A percentile compares a stretch with the other conserved stretches of the same genome.
Evolutionary conservation across 768 basidiomycete genomes (phyloP).

Genomic region (Suillus brevipes): DNA sequence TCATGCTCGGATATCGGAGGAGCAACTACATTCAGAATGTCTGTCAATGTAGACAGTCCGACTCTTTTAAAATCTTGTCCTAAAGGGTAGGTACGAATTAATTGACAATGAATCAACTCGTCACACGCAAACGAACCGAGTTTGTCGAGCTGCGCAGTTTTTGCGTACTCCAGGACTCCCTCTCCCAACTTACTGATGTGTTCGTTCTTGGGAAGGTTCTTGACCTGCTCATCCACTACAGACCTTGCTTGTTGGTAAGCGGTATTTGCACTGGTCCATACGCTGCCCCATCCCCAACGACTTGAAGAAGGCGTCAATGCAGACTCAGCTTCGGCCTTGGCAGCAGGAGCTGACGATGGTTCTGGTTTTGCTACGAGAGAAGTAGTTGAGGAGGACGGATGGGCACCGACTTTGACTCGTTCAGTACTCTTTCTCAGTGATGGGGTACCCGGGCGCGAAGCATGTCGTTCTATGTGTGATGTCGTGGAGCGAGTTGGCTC

Average conservation of each 20-base stretch:
- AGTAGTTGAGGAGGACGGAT: slow-evolving; percentile 42
- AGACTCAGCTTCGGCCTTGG: slow-evolving; percentile 23
- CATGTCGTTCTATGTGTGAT: slow-evolving; percentile 53
- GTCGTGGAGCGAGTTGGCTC: slow-evolving; percentile 67
- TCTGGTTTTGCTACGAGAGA: slow-evolving; percentile 38
- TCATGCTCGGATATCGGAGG: slow-evolving; percentile 99
- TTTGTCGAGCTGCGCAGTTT: slow-evolving; percentile 87
- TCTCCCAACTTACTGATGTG: slow-evolving; percentile 89
- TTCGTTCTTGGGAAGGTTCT: slow-evolving; percentile 81
- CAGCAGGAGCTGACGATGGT: slow-evolving; percentile 21
- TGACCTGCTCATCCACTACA: slow-evolving; percentile 92
- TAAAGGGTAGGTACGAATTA: slow-evolving; percentile 32
- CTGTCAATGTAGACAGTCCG: slow-evolving; percentile 84
- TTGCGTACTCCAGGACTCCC: slow-evolving; percentile 84
- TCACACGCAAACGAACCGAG: slow-evolving; percentile 54
- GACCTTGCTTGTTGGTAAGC: slow-evolving; percentile 85
- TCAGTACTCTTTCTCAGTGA: slow-evolving; percentile 74
- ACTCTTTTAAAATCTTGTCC: slow-evolving; percentile 89
- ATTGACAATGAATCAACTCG: slow-evolving; percentile 7
- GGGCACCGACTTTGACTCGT: slow-evolving; percentile 64
- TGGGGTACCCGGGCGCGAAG: slow-evolving; percentile 70
- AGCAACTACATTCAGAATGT: slow-evolving; percentile 94
- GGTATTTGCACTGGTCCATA: slow-evolving; percentile 86
- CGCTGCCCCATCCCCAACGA: slow-evolving; percentile 81
- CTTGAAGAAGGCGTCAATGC: slow-evolving; percentile 24